Evolutionary conservation across 2,329 filamentous ascomycete genomes (phyloP), one percentile per base, ranked within the genome.

Genomic region (Fusarium keratoplasticum): DNA sequence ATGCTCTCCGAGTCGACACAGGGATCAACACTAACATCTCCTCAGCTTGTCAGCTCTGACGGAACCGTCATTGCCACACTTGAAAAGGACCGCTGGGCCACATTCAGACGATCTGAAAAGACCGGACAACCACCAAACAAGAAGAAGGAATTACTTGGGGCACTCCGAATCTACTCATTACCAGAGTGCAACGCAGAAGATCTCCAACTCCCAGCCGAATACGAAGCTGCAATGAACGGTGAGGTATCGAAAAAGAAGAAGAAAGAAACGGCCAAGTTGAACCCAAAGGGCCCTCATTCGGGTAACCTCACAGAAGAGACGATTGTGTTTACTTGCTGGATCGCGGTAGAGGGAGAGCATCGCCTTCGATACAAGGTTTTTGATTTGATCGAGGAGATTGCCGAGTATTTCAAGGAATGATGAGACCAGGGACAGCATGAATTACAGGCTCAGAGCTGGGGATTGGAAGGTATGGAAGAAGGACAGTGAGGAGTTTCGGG

Each of bases 311-410:
- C 35, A 36, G 69, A 71, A 31, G 69, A 69, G 25, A 33, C 42
- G 6, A 63, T 71, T 14, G 61, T 69, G n/a, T 54, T 71, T 29
- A 71, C 66, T 4, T 57, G 55, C 11, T 71, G 69, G 69, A 61
- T 69, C n/a, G 69, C 58, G 0, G 11, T 71, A 4, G 69, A 71
- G 33, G 65, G 38, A 6, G 65, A 69, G 22, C 69, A 71, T 59
- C 55, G 69, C 6, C 57, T 71, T 18, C 55, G 69, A 1, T 58
- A 71, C 47, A 69, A 69, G 47, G n/a, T 66, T 8, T 27, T 66
- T 18, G 69, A 71, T 27, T 14, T 69, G 9, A 10, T 71, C 2
- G 61, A 69, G 16, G 69, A 71, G n/a, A 66, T 71, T 59, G 69
- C 59, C 2, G 69, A 71, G 52, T 40, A 61, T 25, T 50, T 69